Conservation (phyloP, 192 early-diverging fungal species). For the Entomortierella chlamydospora region DNA sequence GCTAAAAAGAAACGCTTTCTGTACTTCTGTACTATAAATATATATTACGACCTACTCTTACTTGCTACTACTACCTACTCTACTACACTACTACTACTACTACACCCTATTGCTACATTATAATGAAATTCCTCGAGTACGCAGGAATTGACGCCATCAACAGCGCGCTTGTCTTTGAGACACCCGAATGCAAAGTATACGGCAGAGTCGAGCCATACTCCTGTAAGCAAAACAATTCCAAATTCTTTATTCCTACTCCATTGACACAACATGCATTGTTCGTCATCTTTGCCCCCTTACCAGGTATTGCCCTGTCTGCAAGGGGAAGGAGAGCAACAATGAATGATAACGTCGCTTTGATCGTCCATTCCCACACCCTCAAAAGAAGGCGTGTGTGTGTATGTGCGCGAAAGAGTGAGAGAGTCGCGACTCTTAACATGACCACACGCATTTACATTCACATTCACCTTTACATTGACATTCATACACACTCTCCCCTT, state of each 20-base stretch:
- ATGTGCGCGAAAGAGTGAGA: no score
- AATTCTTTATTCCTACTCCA: neutral
- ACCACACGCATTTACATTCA: no score
- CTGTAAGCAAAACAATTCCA: conserved; percentile 69
- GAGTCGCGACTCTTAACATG: no score
- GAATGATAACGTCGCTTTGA: no score
- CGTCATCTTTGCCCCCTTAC: neutral
- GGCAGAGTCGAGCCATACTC: conserved; percentile 94
- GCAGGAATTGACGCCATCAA: conserved; percentile 88
- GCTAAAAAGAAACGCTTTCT: no score
- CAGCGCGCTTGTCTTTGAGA: conserved; percentile 84
- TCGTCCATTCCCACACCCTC: no score
- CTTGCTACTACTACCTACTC: neutral
- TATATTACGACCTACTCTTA: neutral
- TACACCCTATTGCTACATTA: neutral
- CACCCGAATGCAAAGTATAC: conserved; percentile 84
- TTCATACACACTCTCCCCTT: no score
- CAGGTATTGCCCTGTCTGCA: no score
- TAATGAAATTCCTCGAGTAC: conserved; percentile 92
- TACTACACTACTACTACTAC: neutral
- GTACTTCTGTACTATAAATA: no score
- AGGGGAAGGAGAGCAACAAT: no score
- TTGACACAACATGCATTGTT: neutral
- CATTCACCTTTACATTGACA: no score
- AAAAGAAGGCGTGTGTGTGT: no score